Conservation (phyloP, 257 asterid species). For the Fraxinus excelsior region DNA sequence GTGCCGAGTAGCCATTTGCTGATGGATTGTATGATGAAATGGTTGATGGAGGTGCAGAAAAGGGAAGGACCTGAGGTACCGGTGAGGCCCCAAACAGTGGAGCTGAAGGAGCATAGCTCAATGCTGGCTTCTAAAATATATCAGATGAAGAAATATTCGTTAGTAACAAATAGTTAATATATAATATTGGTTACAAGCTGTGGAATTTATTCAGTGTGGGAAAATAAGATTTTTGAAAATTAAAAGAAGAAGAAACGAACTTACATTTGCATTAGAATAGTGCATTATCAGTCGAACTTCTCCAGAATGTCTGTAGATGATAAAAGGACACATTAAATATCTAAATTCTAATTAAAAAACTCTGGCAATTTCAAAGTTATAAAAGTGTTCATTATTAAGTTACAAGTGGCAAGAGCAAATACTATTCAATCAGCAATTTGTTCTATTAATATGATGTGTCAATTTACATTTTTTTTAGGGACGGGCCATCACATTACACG, state of each 20-base stretch:
- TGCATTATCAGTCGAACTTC: constrained; percentile 89
- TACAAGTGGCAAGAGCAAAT: not conserved
- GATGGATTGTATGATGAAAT: constrained; percentile 36
- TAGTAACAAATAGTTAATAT: constrained; percentile 4
- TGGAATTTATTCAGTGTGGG: not conserved
- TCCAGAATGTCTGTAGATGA: constrained; percentile 71
- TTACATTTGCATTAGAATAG: constrained; percentile 69
- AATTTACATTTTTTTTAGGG: not conserved
- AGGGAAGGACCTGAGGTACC: constrained; percentile 33
- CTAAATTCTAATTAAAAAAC: not conserved
- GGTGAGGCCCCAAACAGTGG: constrained; percentile 28
- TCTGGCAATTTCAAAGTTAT: not conserved
- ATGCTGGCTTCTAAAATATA: constrained; percentile 44
- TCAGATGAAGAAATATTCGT: not conserved
- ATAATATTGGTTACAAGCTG: not conserved
- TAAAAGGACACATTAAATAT: constrained; percentile 19
- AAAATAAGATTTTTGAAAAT: not conserved
- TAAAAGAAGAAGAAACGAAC: constrained; percentile 17
- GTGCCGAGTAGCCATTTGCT: constrained; percentile 31
- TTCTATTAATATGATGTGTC: not conserved
- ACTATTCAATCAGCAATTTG: not conserved
- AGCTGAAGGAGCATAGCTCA: constrained; percentile 38
- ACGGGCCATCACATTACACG: not conserved
- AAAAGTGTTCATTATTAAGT: not conserved
- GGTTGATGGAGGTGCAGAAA: constrained; percentile 42